A percentile compares a stretch with the other conserved stretches of the same genome.
These are phyloP conservation scores for Colletotrichum acutatum DNA, from an alignment of 2,329 filamentous ascomycete genomes.

Conservation along the genomic window DNA sequence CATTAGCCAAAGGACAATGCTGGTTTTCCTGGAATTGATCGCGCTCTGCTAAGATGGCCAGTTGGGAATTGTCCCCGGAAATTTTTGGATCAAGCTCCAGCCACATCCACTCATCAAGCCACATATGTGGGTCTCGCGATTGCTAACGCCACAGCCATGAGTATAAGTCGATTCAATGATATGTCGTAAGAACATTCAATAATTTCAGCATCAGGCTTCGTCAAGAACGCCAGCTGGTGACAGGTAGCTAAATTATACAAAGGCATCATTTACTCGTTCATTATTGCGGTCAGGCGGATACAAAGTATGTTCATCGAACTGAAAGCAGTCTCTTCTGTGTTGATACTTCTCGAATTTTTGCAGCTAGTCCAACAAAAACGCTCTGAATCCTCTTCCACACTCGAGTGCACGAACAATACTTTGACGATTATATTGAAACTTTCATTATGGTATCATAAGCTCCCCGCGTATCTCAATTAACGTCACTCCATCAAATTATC, in stretches of 20 bases:
- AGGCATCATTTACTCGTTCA: too few relatives aligned
- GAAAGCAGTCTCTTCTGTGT: too few relatives aligned
- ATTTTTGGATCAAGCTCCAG: constrained; percentile 36
- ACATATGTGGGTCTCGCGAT: background rate
- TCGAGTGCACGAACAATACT: background rate
- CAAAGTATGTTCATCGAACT: too few relatives aligned
- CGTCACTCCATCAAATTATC: too few relatives aligned
- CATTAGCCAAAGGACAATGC: constrained; percentile 15
- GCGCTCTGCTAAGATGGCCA: constrained; percentile 13
- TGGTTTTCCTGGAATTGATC: constrained; percentile 16
- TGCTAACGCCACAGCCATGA: background rate
- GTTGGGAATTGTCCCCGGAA: constrained; percentile 32
- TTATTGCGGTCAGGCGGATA: too few relatives aligned
- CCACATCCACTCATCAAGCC: constrained; percentile 22
- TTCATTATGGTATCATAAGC: background rate
- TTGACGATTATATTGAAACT: background rate
- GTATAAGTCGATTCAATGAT: background rate
- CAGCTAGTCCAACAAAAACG: background rate
- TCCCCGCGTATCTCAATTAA: background rate
- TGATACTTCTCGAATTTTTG: too few relatives aligned
- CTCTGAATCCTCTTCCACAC: background rate
- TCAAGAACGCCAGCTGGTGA: too few relatives aligned
- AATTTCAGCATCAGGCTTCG: too few relatives aligned
- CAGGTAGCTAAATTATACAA: too few relatives aligned
- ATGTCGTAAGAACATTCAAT: too few relatives aligned